Evolutionary conservation across 805 yeast genomes (phyloP).

Genomic region (Candida yuanshanica): DNA sequence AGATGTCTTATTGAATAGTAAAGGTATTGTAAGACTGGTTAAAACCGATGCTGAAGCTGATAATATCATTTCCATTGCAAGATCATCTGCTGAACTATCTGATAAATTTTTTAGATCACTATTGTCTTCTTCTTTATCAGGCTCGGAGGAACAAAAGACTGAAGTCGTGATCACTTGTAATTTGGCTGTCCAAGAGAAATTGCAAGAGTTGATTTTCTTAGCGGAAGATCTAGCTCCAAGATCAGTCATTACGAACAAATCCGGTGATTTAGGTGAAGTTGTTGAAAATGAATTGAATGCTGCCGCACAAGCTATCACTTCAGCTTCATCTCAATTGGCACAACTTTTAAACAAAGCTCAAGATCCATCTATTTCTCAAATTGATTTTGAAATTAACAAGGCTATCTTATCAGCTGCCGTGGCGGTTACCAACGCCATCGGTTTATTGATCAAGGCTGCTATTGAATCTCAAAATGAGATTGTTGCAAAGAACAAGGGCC

Average conservation of each 20-base stretch:
- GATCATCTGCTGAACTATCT: slow-evolving; percentile 54
- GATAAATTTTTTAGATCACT: slow-evolving; percentile 58
- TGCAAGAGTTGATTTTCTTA: slow-evolving; percentile 51
- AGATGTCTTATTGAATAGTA: slow-evolving; percentile 60
- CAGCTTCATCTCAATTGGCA: slow-evolving; percentile 57
- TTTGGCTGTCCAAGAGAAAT: slow-evolving; percentile 62
- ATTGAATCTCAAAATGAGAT: slow-evolving; percentile 80
- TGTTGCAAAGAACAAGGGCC: slow-evolving; percentile 63
- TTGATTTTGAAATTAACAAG: slow-evolving; percentile 65
- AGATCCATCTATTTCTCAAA: slow-evolving; percentile 47
- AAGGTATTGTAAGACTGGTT: slow-evolving; percentile 59
- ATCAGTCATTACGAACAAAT: slow-evolving; percentile 21
- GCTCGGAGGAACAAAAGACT: slow-evolving; percentile 56
- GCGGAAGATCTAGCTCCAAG: slow-evolving; percentile 53
- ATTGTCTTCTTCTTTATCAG: slow-evolving; percentile 45
- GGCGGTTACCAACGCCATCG: slow-evolving; percentile 74
- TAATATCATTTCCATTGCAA: slow-evolving; percentile 39
- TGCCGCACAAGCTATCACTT: slow-evolving; percentile 64
- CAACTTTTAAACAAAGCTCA: slow-evolving; percentile 42
- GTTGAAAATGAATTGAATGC: slow-evolving; percentile 70
- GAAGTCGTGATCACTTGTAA: slow-evolving; percentile 76
- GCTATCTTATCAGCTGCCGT: slow-evolving; percentile 74
- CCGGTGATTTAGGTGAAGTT: slow-evolving; percentile 58
- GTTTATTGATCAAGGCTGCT: slow-evolving; percentile 65
- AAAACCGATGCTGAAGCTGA: slow-evolving; percentile 49